Base-by-base conservation (phyloP, 148 eudicot genomes). In the Heliamphora exappendiculata region DNA sequence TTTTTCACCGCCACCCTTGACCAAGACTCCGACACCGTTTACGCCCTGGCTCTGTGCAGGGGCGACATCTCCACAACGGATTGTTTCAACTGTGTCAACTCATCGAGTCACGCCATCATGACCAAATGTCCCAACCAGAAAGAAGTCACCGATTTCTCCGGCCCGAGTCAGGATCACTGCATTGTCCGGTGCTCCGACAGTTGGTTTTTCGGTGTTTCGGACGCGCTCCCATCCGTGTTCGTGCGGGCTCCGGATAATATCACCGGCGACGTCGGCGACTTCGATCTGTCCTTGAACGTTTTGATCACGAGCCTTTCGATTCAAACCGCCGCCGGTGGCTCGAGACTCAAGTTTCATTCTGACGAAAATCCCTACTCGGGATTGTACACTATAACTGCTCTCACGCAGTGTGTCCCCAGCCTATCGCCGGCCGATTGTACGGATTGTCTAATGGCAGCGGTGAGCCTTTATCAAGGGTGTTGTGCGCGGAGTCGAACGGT, bases 371-470 rank as follows among this genome's bases (percentile, higher is more conserved):
- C 65, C 19, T 75, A 62, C 8, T 26, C 79, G 1, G 75, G 34
- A 5, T 74, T 12, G 0, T 8, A 70, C 20, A 73, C 47, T 6
- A 22, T 84, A 1, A 83, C 80, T 36, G 72, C 54, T 2, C 76
- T 85, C 16, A 82, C 80, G 54, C 82, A 79, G 80, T 83, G 85
- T 26, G 79, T 79, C 6, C 80, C 85, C 1, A 78, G 75, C 26
- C 53, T 83, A 44, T 24, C 78, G 3, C 29, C 33, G 3, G 53
- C 5, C 3, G 85, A 76, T 12, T 82, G 85, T 41, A 26, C 13
- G 0, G 42, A 9, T 58, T 82, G 85, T 44, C 67, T 82, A 28
- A 22, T 3, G 22, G 12, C 0, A 6, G 78, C 58, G 8, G 28
- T 79, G 5, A 2, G 31, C 11, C 14, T 22, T 39, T 39, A 39